Evolutionary conservation across 805 yeast genomes (phyloP).

Genomic region (Schwanniomyces occidentalis): DNA sequence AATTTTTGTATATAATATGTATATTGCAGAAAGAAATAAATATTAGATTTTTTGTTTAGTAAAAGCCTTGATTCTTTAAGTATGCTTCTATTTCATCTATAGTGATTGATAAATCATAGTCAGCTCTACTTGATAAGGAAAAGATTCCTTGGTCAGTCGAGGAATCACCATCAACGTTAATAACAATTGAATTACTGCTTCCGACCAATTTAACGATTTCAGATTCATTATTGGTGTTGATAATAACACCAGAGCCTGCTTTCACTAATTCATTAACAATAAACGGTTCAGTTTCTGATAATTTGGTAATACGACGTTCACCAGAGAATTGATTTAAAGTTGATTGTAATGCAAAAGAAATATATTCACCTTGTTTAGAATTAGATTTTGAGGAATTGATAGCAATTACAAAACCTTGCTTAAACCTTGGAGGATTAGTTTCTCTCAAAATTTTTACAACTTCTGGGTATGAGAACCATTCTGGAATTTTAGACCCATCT

Average conservation of each 20-base stretch:
- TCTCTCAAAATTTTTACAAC: conserved; percentile 90
- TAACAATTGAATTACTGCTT: conserved; percentile 54
- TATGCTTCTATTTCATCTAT: conserved; percentile 71
- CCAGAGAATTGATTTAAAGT: conserved; percentile 88
- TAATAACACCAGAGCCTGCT: conserved; percentile 90
- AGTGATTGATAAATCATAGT: conserved; percentile 37
- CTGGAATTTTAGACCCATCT: conserved; percentile 88
- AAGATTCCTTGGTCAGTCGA: conserved; percentile 10
- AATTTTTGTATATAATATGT: no score
- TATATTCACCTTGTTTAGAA: conserved; percentile 41
- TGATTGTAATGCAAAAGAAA: conserved; percentile 83
- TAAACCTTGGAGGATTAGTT: conserved; percentile 86
- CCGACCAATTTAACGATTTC: conserved; percentile 60
- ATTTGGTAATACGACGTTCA: conserved; percentile 72
- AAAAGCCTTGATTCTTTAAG: conserved; percentile 83
- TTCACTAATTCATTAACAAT: conserved; percentile 75
- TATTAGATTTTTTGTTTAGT: conserved; percentile 25
- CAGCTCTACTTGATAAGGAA: conserved; percentile 13
- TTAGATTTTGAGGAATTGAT: conserved; percentile 57
- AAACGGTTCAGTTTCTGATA: conserved; percentile 48
- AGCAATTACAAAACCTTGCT: conserved; percentile 84
- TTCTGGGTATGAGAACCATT: conserved; percentile 97
- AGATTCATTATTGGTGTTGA: conserved; percentile 51
- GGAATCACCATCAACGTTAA: conserved; percentile 20
- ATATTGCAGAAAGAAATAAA: neutral